Conservation (phyloP, 352 stramenopile species). For the Globisporangium paddicum region DNA sequence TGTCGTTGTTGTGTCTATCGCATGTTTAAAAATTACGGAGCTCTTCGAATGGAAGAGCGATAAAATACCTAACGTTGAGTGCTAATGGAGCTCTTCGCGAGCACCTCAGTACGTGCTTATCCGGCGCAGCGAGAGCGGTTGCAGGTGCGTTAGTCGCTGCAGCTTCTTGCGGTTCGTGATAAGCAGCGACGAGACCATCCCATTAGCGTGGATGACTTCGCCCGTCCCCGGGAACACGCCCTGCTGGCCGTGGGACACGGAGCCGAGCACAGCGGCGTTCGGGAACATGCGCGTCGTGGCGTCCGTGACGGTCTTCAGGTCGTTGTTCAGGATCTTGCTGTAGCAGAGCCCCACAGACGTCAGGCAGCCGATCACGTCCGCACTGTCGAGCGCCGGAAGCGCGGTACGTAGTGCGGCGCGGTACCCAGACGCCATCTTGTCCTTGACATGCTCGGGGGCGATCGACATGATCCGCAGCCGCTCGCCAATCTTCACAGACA, state of each 20-base stretch:
- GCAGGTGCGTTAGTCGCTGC: constrained; percentile 43
- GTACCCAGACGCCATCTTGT: constrained; percentile 46
- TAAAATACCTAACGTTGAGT: constrained; percentile 8
- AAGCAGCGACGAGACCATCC: constrained; percentile 72
- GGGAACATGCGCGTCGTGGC: constrained; percentile 53
- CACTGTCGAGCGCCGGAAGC: constrained; percentile 43
- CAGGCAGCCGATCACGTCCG: constrained; percentile 67
- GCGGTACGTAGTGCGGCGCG: constrained; percentile 47
- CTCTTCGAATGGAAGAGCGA: constrained; percentile 2
- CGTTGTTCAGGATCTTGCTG: constrained; percentile 56
- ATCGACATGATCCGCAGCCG: constrained; percentile 78
- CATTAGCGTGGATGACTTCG: constrained; percentile 66
- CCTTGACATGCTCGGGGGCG: constrained; percentile 39
- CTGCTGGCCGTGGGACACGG: constrained; percentile 67
- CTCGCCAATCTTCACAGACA: constrained; percentile 50
- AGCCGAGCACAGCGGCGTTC: constrained; percentile 45
- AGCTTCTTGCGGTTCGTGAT: constrained; percentile 82
- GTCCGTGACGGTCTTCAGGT: constrained; percentile 49
- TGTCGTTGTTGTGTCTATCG: neutral
- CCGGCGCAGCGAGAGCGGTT: constrained; percentile 43
- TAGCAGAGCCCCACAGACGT: constrained; percentile 69
- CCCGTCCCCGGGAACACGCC: constrained; percentile 53
- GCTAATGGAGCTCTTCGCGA: neutral
- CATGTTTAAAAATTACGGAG: neutral
- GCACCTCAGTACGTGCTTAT: constrained; percentile 46